These are phyloP conservation scores for Cyphellophora europaea DNA, from an alignment of 2,329 filamentous ascomycete genomes.

Conservation along the genomic window DNA sequence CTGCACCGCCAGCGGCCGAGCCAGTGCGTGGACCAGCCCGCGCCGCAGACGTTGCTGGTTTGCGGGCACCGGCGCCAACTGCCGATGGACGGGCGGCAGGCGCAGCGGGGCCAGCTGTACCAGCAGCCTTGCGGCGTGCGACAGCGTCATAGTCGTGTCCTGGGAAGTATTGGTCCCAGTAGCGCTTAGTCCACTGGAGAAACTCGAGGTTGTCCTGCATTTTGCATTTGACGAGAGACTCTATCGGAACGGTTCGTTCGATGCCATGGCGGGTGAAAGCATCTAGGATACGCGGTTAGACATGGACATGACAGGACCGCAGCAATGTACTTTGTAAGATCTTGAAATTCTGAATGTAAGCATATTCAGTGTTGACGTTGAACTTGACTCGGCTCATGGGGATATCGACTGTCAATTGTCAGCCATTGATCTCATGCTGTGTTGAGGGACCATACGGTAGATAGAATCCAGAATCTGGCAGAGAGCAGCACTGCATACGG, in stretches of 20 bases:
- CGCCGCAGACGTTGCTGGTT: constrained; percentile 48
- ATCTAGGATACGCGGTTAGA: no score
- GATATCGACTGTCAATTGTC: constrained; percentile 55
- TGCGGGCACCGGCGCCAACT: constrained; percentile 39
- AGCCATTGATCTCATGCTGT: constrained; percentile 1
- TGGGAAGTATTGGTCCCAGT: constrained; percentile 97
- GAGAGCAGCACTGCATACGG: constrained; percentile 50
- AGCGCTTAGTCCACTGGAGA: constrained; percentile 90
- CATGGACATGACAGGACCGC: not conserved
- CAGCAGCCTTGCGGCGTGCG: constrained; percentile 68
- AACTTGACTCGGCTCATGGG: constrained; percentile 97
- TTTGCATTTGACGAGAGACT: constrained; percentile 90
- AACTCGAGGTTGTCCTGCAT: constrained; percentile 99
- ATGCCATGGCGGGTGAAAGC: constrained; percentile 76
- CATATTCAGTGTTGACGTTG: constrained; percentile 94
- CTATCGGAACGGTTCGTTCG: constrained; percentile 82
- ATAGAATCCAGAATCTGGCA: constrained; percentile 99
- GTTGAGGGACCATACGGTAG: constrained; percentile 52
- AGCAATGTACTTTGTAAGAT: constrained; percentile 79
- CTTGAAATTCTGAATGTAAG: constrained; percentile 98
- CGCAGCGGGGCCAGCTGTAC: constrained; percentile 38
- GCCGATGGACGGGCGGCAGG: constrained; percentile 41
- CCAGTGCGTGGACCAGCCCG: constrained; percentile 22
- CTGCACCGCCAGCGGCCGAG: constrained; percentile 34
- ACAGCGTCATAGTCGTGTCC: constrained; percentile 95